Evolutionary conservation across 139 green algal species (phyloP).

Genomic region (Dunaliella sp.): DNA sequence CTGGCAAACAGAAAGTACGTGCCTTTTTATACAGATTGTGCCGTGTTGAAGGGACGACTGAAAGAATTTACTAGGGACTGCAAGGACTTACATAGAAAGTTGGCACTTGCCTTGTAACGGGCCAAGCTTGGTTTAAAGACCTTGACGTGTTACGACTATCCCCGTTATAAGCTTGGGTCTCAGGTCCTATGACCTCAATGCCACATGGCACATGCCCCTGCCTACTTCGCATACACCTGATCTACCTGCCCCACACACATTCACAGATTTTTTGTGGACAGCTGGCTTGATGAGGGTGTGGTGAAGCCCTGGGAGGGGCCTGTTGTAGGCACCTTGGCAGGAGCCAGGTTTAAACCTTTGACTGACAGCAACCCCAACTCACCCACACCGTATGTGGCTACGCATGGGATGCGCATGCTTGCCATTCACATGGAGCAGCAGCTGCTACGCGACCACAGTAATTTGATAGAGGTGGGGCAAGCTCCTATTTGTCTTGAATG

Average conservation of each 20-base stretch:
- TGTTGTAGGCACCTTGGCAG: slow-evolving; percentile 34
- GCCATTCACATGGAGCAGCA: slow-evolving; percentile 46
- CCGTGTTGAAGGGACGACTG: too few relatives aligned
- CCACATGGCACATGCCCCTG: too few relatives aligned
- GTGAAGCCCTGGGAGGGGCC: slow-evolving; percentile 55
- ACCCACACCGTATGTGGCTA: slow-evolving; percentile 46
- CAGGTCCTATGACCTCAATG: too few relatives aligned
- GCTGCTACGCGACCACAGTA: slow-evolving; percentile 15
- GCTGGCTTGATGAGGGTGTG: slow-evolving; percentile 44
- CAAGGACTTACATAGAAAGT: too few relatives aligned
- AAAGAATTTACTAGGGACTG: too few relatives aligned
- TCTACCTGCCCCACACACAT: slow-evolving; percentile 1
- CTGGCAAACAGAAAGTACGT: too few relatives aligned
- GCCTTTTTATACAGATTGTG: too few relatives aligned
- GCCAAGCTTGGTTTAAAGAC: too few relatives aligned
- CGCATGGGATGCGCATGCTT: slow-evolving; percentile 58
- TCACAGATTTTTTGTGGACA: slow-evolving; percentile 33
- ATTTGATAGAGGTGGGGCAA: slow-evolving; percentile 26
- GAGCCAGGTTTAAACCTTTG: slow-evolving; percentile 35
- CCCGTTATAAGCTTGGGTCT: too few relatives aligned
- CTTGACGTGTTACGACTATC: too few relatives aligned
- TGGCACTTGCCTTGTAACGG: too few relatives aligned
- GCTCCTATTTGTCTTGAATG: neutral
- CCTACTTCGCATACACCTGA: too few relatives aligned
- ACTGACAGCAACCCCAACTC: neutral